Percentiles rank a stretch among this genome's conserved stretches.
Evolutionary conservation across 495 filamentous ascomycete species (phyloP).

Genomic region (Annulohypoxylon nitens): DNA sequence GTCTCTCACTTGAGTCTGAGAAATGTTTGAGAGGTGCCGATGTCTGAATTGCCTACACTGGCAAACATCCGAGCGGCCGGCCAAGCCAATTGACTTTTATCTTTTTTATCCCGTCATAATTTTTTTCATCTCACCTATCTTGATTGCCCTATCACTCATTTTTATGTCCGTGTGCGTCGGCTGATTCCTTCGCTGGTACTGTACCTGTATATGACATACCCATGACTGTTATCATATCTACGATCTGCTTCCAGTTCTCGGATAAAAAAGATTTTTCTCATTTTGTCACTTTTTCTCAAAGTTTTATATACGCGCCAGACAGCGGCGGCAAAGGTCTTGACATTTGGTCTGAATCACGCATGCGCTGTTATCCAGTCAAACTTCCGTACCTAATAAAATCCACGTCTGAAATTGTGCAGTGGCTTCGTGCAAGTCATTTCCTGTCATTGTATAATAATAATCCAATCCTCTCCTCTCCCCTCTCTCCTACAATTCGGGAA

Average conservation of each 20-base stretch:
- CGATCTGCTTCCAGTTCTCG: conserved; percentile 31
- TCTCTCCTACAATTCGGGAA: too few relatives aligned
- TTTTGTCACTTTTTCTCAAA: conserved; percentile 2
- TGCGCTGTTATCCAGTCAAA: conserved; percentile 19
- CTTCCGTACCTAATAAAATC: conserved; percentile 10
- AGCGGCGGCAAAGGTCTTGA: conserved; percentile 14
- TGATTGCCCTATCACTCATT: conserved; percentile 33
- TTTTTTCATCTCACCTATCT: conserved; percentile 21
- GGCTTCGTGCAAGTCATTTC: conserved; percentile 26
- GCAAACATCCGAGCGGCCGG: conserved; percentile 41
- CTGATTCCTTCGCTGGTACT: conserved; percentile 37
- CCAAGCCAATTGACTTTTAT: conserved; percentile 39
- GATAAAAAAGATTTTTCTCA: conserved; percentile 34
- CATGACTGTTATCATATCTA: conserved; percentile 36
- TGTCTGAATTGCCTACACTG: conserved; percentile 40
- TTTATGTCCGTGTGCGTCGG: conserved; percentile 37
- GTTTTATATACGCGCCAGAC: conserved; percentile 20
- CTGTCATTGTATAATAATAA: conserved; percentile 31
- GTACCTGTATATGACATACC: too few relatives aligned
- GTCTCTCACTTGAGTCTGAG: conserved; percentile 56
- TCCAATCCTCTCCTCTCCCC: neutral
- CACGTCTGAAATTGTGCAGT: conserved; percentile 5
- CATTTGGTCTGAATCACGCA: conserved; percentile 11
- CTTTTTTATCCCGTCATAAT: conserved; percentile 19
- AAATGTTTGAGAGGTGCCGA: conserved; percentile 36